phyloP scores from a whole-genome alignment of 192 early-diverging fungal species.

The Lobosporangium transversale region DNA sequence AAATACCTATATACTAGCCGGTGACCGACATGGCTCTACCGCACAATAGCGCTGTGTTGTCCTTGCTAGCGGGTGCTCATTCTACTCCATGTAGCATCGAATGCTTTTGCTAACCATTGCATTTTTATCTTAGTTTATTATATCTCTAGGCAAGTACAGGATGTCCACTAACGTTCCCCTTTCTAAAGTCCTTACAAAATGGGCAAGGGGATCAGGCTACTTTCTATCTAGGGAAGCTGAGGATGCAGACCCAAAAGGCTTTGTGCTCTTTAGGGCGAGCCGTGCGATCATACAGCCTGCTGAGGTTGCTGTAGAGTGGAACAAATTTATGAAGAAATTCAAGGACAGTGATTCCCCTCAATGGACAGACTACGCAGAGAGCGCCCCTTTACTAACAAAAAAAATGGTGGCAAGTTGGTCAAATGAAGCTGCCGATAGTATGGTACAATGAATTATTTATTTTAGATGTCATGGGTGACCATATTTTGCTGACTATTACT shows the following conservation, averaged over 20 bases:
- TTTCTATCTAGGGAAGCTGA: background rate
- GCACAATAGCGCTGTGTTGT: constrained; percentile 4
- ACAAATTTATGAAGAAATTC: background rate
- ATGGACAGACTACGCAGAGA: background rate
- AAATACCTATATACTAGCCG: constrained; percentile 1
- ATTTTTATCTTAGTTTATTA: background rate
- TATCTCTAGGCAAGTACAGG: background rate
- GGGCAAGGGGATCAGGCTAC: background rate
- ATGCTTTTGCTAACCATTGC: constrained; percentile 7
- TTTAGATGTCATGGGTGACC: background rate
- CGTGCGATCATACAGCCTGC: background rate
- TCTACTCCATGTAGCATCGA: too few relatives aligned
- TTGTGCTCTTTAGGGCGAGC: background rate
- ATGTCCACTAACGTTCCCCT: background rate
- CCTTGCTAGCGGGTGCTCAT: background rate
- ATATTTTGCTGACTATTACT: too few relatives aligned
- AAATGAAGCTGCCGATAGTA: background rate
- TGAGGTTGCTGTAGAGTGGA: background rate
- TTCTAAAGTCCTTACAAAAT: background rate
- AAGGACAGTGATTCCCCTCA: background rate
- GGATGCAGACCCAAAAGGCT: background rate
- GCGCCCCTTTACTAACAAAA: background rate
- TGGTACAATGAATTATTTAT: background rate
- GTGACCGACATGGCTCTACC: background rate
- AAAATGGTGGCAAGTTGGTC: background rate